A percentile compares a stretch with the other conserved stretches of the same genome.
Evolutionary conservation across 805 yeast species (phyloP).

Genomic region (Wickerhamiella spandovensis): DNA sequence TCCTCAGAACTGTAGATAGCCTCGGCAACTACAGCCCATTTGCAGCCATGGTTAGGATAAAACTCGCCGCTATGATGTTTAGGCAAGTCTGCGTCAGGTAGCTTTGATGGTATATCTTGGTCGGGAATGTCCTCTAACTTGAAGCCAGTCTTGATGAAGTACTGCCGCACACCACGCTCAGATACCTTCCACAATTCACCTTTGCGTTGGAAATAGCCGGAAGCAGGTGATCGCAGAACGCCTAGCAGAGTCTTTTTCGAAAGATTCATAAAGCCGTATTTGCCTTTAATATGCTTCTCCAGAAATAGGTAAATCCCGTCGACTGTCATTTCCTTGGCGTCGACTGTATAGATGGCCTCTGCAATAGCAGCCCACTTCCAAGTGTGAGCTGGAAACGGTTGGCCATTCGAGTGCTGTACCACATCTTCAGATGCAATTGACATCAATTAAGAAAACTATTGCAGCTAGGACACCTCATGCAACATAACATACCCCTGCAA

Average conservation of each 20-base stretch:
- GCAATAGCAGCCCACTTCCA: not conserved
- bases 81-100: not conserved
- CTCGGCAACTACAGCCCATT: not conserved
- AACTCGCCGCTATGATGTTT: not conserved
- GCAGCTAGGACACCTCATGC: not conserved
- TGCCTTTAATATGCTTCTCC: not conserved
- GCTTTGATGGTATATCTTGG: not conserved
- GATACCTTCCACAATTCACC: not conserved
- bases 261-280: not conserved
- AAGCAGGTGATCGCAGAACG: not conserved
- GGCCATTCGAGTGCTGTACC: not conserved
- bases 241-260: not conserved
- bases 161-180: not conserved
- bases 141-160: not conserved
- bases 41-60: not conserved
- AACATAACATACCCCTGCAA: not conserved
- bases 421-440: not conserved
- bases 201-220: not conserved
- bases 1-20: not conserved
- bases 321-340: not conserved
- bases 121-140: not conserved
- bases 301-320: not conserved
- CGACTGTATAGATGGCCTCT: not conserved
- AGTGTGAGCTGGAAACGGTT: not conserved
- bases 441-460: not conserved